Percentiles rank a stretch among this genome's conserved stretches.
Evolutionary conservation across 2,329 filamentous ascomycete genomes (phyloP).

Genomic region (Daldinia sp.): DNA sequence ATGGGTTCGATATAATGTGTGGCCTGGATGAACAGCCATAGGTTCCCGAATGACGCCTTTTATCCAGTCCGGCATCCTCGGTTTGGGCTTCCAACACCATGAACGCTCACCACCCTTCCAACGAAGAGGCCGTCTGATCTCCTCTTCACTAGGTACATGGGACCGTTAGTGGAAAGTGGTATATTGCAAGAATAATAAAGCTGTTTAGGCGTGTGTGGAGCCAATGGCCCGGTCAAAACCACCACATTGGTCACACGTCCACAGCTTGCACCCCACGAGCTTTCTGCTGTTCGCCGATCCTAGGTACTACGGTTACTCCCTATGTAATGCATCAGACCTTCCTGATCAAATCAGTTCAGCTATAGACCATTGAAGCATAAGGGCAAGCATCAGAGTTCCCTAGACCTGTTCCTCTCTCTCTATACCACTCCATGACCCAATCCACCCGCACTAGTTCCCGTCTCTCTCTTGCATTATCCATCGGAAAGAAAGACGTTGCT

Average conservation of each 20-base stretch:
- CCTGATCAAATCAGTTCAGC: slow-evolving; percentile 42
- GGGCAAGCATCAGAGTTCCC: slow-evolving; percentile 38
- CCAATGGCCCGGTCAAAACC: slow-evolving; percentile 50
- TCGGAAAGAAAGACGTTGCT: slow-evolving; percentile 41
- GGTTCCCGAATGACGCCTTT: slow-evolving; percentile 37
- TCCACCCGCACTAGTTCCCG: slow-evolving; percentile 42
- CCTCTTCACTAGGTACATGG: slow-evolving; percentile 45
- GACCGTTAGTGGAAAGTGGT: slow-evolving; percentile 48
- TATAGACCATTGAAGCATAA: slow-evolving; percentile 42
- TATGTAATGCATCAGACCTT: slow-evolving; percentile 42
- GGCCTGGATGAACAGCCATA: slow-evolving; percentile 32
- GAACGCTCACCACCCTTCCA: slow-evolving; percentile 36
- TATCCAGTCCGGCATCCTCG: slow-evolving; percentile 44
- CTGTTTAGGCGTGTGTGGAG: slow-evolving; percentile 51
- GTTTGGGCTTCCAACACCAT: slow-evolving; percentile 40
- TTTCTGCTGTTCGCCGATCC: slow-evolving; percentile 48
- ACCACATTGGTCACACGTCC: slow-evolving; percentile 48
- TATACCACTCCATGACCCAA: slow-evolving; percentile 33
- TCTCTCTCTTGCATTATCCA: slow-evolving; percentile 40
- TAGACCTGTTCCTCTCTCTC: slow-evolving; percentile 35
- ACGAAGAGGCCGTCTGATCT: slow-evolving; percentile 46
- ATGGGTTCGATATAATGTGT: slow-evolving; percentile 33
- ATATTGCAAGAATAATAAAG: slow-evolving; percentile 46
- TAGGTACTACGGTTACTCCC: slow-evolving; percentile 46
- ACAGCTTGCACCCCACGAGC: slow-evolving; percentile 50